Evolutionary conservation across 2,329 filamentous ascomycete species (phyloP).

Genomic region (Hypomyces rosellus): DNA sequence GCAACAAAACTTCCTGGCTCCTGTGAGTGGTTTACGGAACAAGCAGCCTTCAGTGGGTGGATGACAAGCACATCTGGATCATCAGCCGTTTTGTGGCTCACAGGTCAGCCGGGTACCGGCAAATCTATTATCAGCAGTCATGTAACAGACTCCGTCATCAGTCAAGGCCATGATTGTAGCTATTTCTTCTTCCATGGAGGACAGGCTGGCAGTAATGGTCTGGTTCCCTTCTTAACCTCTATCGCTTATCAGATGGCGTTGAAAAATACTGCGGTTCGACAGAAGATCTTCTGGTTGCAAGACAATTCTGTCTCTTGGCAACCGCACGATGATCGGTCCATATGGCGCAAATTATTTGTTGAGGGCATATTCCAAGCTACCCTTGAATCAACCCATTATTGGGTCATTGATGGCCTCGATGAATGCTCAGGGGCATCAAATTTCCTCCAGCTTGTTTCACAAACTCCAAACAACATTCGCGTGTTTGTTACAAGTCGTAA

Average conservation of each 20-base stretch:
- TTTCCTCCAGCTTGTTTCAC: not conserved
- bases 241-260: constrained; percentile 2
- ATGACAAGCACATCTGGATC: not conserved
- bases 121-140: constrained; percentile 7
- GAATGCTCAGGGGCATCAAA: not conserved
- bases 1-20: constrained; percentile 5
- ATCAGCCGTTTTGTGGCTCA: constrained; percentile 2
- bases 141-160: not conserved
- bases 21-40: constrained; percentile 7
- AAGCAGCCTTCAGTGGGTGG: not conserved
- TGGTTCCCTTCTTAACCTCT: not conserved
- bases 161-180: not conserved
- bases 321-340: not conserved
- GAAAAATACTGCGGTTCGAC: not conserved
- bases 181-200: constrained; percentile 5
- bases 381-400: not conserved
- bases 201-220: not conserved
- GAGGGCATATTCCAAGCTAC: constrained; percentile 1
- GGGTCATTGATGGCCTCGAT: constrained; percentile 8
- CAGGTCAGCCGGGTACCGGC: constrained; percentile 3
- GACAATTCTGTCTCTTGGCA: not conserved
- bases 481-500: constrained; percentile 1
- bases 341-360: constrained; percentile 9
- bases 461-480: not conserved
- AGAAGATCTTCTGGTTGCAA: not conserved